Evolutionary conservation across 306 rosid genomes (phyloP).

Genomic region (Trichosanthes truncata): DNA sequence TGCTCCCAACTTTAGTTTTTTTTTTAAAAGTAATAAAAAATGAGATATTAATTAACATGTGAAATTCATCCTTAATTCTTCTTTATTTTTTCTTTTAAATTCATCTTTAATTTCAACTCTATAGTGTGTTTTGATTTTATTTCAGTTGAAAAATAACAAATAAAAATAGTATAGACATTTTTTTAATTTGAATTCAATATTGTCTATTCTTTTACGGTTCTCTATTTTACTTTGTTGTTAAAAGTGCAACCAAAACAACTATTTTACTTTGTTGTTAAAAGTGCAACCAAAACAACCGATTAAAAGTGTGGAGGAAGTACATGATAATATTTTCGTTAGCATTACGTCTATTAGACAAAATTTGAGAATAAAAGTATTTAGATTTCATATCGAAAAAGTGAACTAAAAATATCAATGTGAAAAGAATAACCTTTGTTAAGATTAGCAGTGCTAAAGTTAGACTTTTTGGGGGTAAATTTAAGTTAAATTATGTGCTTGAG

Average conservation of each 20-base stretch:
- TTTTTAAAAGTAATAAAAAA: neutral
- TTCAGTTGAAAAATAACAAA: neutral
- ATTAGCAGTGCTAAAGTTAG: neutral
- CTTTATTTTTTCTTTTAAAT: no score
- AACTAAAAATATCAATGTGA: neutral
- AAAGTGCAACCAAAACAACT: neutral
- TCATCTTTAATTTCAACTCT: neutral
- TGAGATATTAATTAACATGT: neutral
- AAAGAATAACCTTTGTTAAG: neutral
- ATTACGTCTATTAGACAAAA: no score
- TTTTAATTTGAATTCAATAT: neutral
- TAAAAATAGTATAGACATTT: neutral
- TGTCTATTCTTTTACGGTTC: neutral
- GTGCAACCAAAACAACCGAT: no score
- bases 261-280: neutral
- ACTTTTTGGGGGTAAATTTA: neutral
- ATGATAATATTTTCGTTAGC: neutral
- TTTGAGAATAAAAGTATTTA: neutral
- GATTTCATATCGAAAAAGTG: neutral
- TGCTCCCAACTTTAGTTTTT: neutral
- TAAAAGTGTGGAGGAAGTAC: no score
- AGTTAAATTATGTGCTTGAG: neutral
- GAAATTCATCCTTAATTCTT: neutral
- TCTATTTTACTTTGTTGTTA: neutral
- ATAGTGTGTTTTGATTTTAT: neutral